Conservation (phyloP, 1,284 basidiomycete genomes). For the Austroboletus niveus region DNA sequence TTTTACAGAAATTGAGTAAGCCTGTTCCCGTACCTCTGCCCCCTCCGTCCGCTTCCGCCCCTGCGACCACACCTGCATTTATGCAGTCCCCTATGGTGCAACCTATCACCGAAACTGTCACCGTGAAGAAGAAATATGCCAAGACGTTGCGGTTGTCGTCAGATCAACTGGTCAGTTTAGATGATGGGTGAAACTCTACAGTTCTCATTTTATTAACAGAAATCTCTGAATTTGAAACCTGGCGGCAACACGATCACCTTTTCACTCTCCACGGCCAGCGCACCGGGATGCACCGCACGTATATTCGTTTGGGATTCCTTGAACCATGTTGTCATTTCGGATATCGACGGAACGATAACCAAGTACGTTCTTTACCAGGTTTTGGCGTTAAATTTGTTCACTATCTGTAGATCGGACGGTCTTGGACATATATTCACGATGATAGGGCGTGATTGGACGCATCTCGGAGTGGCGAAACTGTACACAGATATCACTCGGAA, state of each 20-base stretch:
- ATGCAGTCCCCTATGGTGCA: constrained; percentile 21
- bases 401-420: constrained; percentile 78
- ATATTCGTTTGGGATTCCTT: constrained; percentile 96
- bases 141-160: constrained; percentile 91
- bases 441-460: constrained; percentile 99
- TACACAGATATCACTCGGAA: constrained; percentile 97
- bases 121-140: constrained; percentile 59
- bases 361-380: constrained; percentile 58
- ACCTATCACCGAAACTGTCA: constrained; percentile 15
- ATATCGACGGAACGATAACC: constrained; percentile 99
- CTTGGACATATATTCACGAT: constrained; percentile 97
- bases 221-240: constrained; percentile 82
- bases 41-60: constrained; percentile 24
- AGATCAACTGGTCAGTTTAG: constrained; percentile 66
- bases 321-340: constrained; percentile 91
- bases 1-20: constrained; percentile 12
- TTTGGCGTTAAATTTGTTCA: neutral
- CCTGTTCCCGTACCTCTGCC: constrained; percentile 1
- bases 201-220: constrained; percentile 45
- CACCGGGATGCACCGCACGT: constrained; percentile 85
- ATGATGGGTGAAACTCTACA: neutral
- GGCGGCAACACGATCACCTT: constrained; percentile 95
- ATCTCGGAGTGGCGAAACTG: constrained; percentile 95
- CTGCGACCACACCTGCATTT: constrained; percentile 25
- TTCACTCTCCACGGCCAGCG: constrained; percentile 87